Base-by-base conservation (phyloP, 2,329 filamentous ascomycete species). In the Phyllosticta citriasiana region DNA sequence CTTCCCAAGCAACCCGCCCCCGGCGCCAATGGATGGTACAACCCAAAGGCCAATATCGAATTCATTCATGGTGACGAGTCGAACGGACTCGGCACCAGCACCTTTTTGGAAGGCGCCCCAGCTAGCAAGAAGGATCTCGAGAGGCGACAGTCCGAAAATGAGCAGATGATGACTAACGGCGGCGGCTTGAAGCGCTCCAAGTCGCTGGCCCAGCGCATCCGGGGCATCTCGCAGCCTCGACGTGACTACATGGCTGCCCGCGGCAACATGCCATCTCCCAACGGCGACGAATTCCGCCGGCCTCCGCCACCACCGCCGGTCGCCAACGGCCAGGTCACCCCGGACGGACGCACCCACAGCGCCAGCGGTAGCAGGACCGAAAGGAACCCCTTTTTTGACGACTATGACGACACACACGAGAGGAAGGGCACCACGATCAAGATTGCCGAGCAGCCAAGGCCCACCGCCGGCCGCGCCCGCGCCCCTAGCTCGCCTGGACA, bases 81-180 rank as follows among this genome's bases (percentile, higher is more conserved):
- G 3, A 78, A 89, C 64, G 94, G 94, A 9, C 78, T 99, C 7
- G 94, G 94, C 59, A 96, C 92, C 1, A 96, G 91, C 35, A 99
- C 94, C 2, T 97, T 97, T 79, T 77, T 99, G 24, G 94, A 99
- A 69, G 94, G 94, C 40, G 88, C 94, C 1, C 93, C 94, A 14
- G 94, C 92, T 27, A 88, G 92, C 27, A 85, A 86, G 67, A 83
- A 86, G 7, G 89, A 88, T 19, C 89, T 96, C 59, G 84, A 89
- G 71, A 85, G 88, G 63, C 85, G 85, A 57, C 84, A 93, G 68
- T 87, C 83, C 33, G 91, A 89, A 64, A 82, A 81, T 19, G 83
- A 87, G 54, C 81, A 72, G 55, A 82, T 62, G 66, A 70, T 25
- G 63, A 58, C 70, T 26, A 66, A 72, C 19, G 75, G 76, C 30